These are phyloP conservation scores for Phytophthora capsici DNA, from an alignment of 352 stramenopile species.

Conservation along the genomic window DNA sequence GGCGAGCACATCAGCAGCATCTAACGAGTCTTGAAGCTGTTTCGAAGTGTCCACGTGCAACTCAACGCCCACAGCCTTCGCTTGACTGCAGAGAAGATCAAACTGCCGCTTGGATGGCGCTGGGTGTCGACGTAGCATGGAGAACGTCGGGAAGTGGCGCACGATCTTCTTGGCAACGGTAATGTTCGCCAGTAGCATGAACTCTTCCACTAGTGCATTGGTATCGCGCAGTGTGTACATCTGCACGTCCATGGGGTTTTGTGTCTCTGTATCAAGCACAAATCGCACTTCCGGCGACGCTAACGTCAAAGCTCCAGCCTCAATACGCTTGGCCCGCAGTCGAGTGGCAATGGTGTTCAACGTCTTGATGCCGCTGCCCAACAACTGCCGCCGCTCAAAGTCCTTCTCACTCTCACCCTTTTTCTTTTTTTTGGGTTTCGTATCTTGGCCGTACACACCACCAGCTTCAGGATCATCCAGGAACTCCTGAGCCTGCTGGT, in stretches of 20 bases:
- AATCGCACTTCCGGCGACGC: constrained; percentile 97
- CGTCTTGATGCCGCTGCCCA: constrained; percentile 90
- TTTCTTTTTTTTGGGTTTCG: constrained; percentile 43
- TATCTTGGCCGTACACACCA: constrained; percentile 43
- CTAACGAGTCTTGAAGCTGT: constrained; percentile 80
- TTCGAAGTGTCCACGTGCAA: constrained; percentile 82
- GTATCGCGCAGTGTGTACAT: constrained; percentile 96
- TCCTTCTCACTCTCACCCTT: constrained; percentile 45
- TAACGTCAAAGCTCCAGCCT: constrained; percentile 96
- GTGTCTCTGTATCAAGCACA: constrained; percentile 97
- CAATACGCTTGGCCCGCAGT: constrained; percentile 93
- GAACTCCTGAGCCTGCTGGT: constrained; percentile 97
- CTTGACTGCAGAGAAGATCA: constrained; percentile 84
- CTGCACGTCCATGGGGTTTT: constrained; percentile 98
- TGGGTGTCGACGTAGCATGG: constrained; percentile 95
- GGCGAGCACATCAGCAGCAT: constrained; percentile 74
- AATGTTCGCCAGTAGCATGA: constrained; percentile 99
- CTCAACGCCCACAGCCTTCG: constrained; percentile 82
- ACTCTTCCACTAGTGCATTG: constrained; percentile 98
- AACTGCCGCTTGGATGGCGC: constrained; percentile 95
- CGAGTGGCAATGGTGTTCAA: constrained; percentile 92
- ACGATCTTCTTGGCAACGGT: constrained; percentile 97
- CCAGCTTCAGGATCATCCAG: constrained; percentile 90
- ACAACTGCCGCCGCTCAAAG: constrained; percentile 45
- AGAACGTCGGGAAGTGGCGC: constrained; percentile 95